phyloP scores from a whole-genome alignment of 2,329 filamentous ascomycete genomes.

The Colletotrichum theobromicola region DNA sequence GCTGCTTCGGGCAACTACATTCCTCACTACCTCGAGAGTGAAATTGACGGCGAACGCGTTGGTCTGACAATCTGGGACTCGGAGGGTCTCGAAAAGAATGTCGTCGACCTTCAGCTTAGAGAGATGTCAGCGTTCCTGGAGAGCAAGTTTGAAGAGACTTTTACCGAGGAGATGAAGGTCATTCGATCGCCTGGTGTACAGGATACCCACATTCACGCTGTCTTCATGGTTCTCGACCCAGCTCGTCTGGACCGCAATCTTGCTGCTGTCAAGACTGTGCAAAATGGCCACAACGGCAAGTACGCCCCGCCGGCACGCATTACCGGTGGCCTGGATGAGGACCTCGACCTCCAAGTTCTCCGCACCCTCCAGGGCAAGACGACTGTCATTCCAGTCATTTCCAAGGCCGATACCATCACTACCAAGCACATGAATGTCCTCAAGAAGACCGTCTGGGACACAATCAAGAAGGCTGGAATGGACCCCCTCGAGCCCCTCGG shows the following conservation, averaged over 20 bases:
- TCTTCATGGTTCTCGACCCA: constrained; percentile 91
- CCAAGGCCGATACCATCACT: constrained; percentile 97
- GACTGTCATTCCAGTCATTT: constrained; percentile 92
- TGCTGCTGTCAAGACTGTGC: constrained; percentile 63
- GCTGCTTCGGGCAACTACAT: constrained; percentile 73
- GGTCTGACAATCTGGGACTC: constrained; percentile 97
- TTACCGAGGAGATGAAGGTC: constrained; percentile 97
- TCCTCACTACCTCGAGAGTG: constrained; percentile 90
- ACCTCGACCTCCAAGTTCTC: constrained; percentile 89
- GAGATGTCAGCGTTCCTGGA: constrained; percentile 93
- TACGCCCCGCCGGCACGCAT: constrained; percentile 46
- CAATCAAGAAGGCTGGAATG: constrained; percentile 82
- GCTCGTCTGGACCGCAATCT: constrained; percentile 84
- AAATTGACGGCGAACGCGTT: constrained; percentile 89
- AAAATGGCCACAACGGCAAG: constrained; percentile 58
- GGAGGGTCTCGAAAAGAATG: constrained; percentile 89
- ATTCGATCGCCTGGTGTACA: constrained; percentile 89
- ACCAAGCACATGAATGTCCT: constrained; percentile 90
- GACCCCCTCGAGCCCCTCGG: constrained; percentile 89
- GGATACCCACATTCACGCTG: constrained; percentile 97
- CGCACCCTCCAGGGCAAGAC: constrained; percentile 91
- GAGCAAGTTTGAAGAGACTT: constrained; percentile 98
- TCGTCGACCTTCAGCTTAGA: constrained; percentile 91
- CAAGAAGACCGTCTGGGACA: constrained; percentile 89
- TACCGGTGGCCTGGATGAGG: constrained; percentile 79